Evolutionary conservation across 2,329 filamentous ascomycete species (phyloP).

Genomic region (Cyphellophora attinorum): DNA sequence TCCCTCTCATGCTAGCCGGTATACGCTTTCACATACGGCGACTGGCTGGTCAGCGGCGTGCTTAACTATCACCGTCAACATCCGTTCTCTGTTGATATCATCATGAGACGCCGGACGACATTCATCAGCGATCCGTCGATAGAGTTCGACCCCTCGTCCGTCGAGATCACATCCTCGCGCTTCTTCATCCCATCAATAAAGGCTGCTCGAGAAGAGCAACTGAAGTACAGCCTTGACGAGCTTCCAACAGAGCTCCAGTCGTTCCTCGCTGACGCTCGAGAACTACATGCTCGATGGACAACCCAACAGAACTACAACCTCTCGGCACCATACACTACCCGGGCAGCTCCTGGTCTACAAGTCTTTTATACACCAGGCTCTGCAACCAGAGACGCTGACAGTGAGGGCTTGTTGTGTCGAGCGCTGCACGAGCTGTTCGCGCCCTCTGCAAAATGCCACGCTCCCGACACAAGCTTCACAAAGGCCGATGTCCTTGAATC

Average conservation of each 20-base stretch:
- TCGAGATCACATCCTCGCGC: conserved; percentile 46
- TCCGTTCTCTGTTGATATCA: too few relatives aligned
- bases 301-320: conserved; percentile 47
- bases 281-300: conserved; percentile 75
- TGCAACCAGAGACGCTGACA: conserved; percentile 3
- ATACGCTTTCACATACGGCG: too few relatives aligned
- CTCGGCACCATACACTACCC: conserved; percentile 62
- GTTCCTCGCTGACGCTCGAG: conserved; percentile 54
- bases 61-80: too few relatives aligned
- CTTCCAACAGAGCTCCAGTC: conserved; percentile 55
- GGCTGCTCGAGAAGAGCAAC: conserved; percentile 66
- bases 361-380: conserved; percentile 58
- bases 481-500: conserved; percentile 45
- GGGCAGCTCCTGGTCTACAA: conserved; percentile 72
- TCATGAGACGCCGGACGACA: conserved; percentile 49
- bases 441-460: conserved; percentile 42
- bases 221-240: conserved; percentile 65
- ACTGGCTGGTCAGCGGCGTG: too few relatives aligned
- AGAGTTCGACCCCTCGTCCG: conserved; percentile 53
- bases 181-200: conserved; percentile 51
- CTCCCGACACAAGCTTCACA: conserved; percentile 52
- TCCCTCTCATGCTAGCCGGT: too few relatives aligned
- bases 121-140: conserved; percentile 61
- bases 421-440: conserved; percentile 51
- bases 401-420: conserved; percentile 42